Evolutionary conservation across 2,329 filamentous ascomycete genomes (phyloP), one percentile per base, ranked within the genome.

Genomic region (Lachnellula hyalina): DNA sequence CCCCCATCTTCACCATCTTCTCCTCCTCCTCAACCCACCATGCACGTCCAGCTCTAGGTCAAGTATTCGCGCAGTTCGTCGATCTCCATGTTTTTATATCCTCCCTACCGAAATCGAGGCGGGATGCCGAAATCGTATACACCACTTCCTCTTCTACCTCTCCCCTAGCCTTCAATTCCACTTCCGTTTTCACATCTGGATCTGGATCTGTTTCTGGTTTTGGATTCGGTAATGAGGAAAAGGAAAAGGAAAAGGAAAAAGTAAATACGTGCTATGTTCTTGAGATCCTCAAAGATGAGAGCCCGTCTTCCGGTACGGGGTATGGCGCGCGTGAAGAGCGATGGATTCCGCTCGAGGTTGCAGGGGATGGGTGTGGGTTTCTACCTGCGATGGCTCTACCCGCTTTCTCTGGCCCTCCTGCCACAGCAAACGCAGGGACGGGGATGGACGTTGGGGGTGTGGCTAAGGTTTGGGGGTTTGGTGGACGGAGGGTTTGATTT

Each of bases 51-150:
- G 58, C 64, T 0, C 49, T 82, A 52, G 82, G 82, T 5, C 70
- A 75, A 14, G 73, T 79, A 4, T 85, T 85, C 58, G 62, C 75
- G 5, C 77, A 81, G 66, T 71, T 84, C 42, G 69, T 82, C 0
- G 76, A 82, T 46, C 50, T 84, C 17, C 81, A 84, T 56, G 59
- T 85, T 5, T 69, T 85, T 2, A 75, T 77, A 55, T 77, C 75
- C 4, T 64, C 64, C 3, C 57, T 81, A 0, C 76, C 79, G 23
- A 70, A 71, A 42, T 66, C 64, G 4, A 66, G 64, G 15, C 65
- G 50, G 1, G 77, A 79, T 48, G 75, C 72, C 2, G 75, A 75
- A 59, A 57, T 57, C 17, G 15, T 69, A 2, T 68, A 68, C 21
- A 21, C 21, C 21, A 21, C 21, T 21, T 21, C 21, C 21, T 4